Base-by-base conservation (phyloP, 768 basidiomycete genomes). In the Trametes villosa region DNA sequence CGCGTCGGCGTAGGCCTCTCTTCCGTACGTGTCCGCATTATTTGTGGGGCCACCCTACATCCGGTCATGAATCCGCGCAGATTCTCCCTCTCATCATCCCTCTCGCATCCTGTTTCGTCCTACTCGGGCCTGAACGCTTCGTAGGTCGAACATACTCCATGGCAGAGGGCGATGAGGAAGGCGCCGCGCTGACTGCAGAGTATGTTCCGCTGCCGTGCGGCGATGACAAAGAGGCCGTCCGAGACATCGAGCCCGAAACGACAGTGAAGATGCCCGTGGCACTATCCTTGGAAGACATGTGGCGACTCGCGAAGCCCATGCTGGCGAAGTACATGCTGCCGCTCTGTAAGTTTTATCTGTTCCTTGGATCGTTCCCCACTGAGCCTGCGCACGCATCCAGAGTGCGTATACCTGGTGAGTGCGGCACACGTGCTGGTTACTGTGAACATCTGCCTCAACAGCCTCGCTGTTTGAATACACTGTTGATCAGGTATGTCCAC, bases 311-410 rank as follows among this genome's bases (percentile, higher is more conserved):
- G 50, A 86, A 81, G 69, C 96, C 96, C 5, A 75, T 98, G 64
- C 71, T 97, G 36, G 55, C 81, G 52, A 86, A 83, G 64, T 98
- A 93, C 71, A 98, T 98, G 96, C 68, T 95, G n/a, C 96, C 95
- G 4, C 76, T 99, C 40, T 92, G 92, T 93, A 65, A 78, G 92
- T 82, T 3, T 30, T 29, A 13, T 12, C 17, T 17, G 26, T 1
- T 17, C 27, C 17, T 33, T 18, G 11, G 13, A 27, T 13, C 29
- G 20, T 17, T 20, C n/a, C 2, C 15, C 47, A n/a, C 7, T 31
- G 31, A 12, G 31, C 40, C 17, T 15, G 36, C 20, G 11, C 13
- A 7, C 33, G 13, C 12, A 11, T 20, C 4, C 71, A 78, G 88
- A 88, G 38, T 83, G 82, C 59, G 83, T 88, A 2, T 89, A 88